These are phyloP conservation scores for Chlorella sp. DNA, from an alignment of 139 green algal species.

Conservation along the genomic window DNA sequence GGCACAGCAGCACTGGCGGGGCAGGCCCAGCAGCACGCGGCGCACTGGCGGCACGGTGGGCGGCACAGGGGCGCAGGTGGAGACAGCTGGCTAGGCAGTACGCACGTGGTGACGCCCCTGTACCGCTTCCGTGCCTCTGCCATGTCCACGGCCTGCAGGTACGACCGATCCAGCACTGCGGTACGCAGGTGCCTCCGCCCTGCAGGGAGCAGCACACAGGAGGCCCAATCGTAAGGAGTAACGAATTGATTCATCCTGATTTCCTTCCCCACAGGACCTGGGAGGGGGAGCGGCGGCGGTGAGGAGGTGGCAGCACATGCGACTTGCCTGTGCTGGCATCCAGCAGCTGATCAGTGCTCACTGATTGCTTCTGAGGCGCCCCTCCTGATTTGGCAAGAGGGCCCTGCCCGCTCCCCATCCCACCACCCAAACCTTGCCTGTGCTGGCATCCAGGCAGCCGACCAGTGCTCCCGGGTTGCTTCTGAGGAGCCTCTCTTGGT, in stretches of 20 bases:
- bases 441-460: no score
- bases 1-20: background rate
- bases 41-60: background rate
- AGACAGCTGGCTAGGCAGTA: background rate
- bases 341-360: slow-evolving; percentile 36
- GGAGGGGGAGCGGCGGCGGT: background rate
- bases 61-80: background rate
- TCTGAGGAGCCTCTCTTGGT: no score
- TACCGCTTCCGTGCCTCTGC: slow-evolving; percentile 17
- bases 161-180: slow-evolving; percentile 11
- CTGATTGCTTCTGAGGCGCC: no score
- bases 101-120: slow-evolving; percentile 6
- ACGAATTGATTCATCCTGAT: no score
- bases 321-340: background rate
- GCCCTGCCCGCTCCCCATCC: no score
- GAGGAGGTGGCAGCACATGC: background rate
- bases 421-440: no score
- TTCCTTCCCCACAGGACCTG: no score
- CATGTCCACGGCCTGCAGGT: slow-evolving; percentile 21
- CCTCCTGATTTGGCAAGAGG: no score
- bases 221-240: no score
- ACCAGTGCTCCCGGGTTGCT: no score
- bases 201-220: background rate
- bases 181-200: slow-evolving; percentile 16
- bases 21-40: background rate